phyloP scores from a whole-genome alignment of 2,329 filamentous ascomycete genomes.

The Calcarisporium arbuscula region DNA sequence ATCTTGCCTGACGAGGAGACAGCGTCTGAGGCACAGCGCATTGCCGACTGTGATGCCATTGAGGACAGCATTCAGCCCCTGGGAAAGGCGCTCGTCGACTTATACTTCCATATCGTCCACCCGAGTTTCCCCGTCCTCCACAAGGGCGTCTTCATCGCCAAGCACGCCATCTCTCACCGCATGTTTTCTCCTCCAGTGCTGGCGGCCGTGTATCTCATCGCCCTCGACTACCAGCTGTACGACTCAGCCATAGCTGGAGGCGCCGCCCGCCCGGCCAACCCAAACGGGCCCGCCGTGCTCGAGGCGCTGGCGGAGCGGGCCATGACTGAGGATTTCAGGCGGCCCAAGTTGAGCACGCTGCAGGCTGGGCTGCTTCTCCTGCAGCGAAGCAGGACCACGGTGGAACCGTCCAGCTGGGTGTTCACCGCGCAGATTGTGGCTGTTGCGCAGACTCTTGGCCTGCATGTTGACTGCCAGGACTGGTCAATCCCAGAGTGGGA shows the following conservation, averaged over 20 bases:
- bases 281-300: constrained; percentile 22
- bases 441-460: constrained; percentile 50
- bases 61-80: constrained; percentile 58
- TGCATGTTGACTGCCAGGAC: constrained; percentile 53
- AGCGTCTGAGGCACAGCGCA: constrained; percentile 32
- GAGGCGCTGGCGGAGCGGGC: constrained; percentile 36
- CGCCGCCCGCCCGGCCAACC: constrained; percentile 21
- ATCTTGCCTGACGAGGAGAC: constrained; percentile 28
- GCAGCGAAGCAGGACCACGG: constrained; percentile 39
- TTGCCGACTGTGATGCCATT: constrained; percentile 41
- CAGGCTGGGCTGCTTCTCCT: constrained; percentile 49
- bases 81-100: constrained; percentile 55
- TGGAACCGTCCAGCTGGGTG: constrained; percentile 32
- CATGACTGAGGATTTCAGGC: constrained; percentile 40
- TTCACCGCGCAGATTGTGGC: constrained; percentile 49
- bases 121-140: constrained; percentile 53
- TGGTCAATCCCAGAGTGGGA: constrained; percentile 62
- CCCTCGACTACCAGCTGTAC: constrained; percentile 55
- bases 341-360: constrained; percentile 49
- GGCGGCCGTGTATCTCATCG: constrained; percentile 56
- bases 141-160: constrained; percentile 56
- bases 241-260: constrained; percentile 40
- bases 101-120: constrained; percentile 60
- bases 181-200: constrained; percentile 54
- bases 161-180: constrained; percentile 49